These are phyloP conservation scores for Platismatia glauca DNA, from an alignment of 495 filamentous ascomycete species.

Conservation along the genomic window DNA sequence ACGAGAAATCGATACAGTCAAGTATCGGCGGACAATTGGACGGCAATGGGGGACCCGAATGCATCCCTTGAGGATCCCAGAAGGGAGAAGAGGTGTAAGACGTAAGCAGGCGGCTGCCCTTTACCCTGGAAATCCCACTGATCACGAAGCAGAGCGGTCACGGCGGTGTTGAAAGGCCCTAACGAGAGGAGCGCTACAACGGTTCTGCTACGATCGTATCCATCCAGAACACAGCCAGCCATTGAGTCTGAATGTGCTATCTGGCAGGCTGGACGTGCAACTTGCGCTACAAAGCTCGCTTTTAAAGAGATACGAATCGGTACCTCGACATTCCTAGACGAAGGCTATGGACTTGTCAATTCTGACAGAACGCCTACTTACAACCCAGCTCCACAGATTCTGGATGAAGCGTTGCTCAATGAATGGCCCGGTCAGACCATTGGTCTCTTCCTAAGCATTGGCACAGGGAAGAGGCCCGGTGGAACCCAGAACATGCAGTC, in stretches of 20 bases:
- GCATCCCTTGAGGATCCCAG: constrained; percentile 34
- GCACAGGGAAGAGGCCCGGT: constrained; percentile 79
- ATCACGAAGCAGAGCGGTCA: constrained; percentile 59
- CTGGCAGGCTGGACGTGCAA: constrained; percentile 95
- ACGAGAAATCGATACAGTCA: constrained; percentile 31
- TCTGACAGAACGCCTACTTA: constrained; percentile 45
- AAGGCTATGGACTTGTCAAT: constrained; percentile 55
- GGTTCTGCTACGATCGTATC: constrained; percentile 80
- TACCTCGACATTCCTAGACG: constrained; percentile 87
- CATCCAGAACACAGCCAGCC: constrained; percentile 81
- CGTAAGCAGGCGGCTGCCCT: constrained; percentile 48
- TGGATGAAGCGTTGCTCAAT: constrained; percentile 84
- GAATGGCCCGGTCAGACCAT: constrained; percentile 92
- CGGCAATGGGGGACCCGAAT: constrained; percentile 49
- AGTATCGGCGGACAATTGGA: constrained; percentile 28
- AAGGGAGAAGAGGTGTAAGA: constrained; percentile 67
- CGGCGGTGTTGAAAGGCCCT: constrained; percentile 74
- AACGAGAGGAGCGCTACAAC: constrained; percentile 55
- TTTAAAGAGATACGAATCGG: constrained; percentile 96
- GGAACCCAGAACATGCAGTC: constrained; percentile 57
- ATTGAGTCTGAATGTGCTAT: constrained; percentile 86
- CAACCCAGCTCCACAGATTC: constrained; percentile 74
- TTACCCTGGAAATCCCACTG: constrained; percentile 20
- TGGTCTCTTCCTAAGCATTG: constrained; percentile 82
- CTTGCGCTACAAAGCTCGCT: constrained; percentile 78